Evolutionary conservation across 1,139 yeast genomes (phyloP).

Genomic region (Nakaseomyces bracarensis): DNA sequence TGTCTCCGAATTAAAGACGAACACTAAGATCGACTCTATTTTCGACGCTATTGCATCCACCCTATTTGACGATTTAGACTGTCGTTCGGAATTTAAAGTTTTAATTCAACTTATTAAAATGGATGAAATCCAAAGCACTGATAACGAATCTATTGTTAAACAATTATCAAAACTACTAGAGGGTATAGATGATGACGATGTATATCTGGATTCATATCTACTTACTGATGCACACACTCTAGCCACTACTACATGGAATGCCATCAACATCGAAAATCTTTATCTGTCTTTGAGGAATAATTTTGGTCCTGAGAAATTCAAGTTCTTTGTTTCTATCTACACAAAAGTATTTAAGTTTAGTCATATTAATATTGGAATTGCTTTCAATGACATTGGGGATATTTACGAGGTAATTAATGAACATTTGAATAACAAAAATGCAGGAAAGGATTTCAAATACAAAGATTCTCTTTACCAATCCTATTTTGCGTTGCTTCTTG

Average conservation of each 20-base stretch:
- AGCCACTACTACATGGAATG: slow-evolving; percentile 14
- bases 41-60: slow-evolving; percentile 15
- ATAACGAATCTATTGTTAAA: background rate
- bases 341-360: slow-evolving; percentile 15
- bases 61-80: slow-evolving; percentile 17
- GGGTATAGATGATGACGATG: background rate
- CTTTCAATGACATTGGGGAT: slow-evolving; percentile 11
- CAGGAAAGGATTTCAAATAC: slow-evolving; percentile 13
- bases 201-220: background rate
- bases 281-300: slow-evolving; percentile 14
- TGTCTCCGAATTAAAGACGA: slow-evolving; percentile 1
- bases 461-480: slow-evolving; percentile 21
- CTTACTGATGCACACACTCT: slow-evolving; percentile 13
- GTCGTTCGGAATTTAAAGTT: slow-evolving; percentile 6
- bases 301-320: slow-evolving; percentile 26
- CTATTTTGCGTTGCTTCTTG: slow-evolving; percentile 15
- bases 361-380: slow-evolving; percentile 8
- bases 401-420: slow-evolving; percentile 3
- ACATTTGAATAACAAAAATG: background rate
- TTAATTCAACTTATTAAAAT: background rate
- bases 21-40: slow-evolving; percentile 10
- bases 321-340: slow-evolving; percentile 28
- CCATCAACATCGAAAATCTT: slow-evolving; percentile 18
- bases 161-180: background rate
- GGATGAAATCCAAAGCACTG: background rate